Evolutionary conservation across 768 basidiomycete genomes (phyloP), one percentile per base, ranked within the genome.

Genomic region (Mycena indigotica): DNA sequence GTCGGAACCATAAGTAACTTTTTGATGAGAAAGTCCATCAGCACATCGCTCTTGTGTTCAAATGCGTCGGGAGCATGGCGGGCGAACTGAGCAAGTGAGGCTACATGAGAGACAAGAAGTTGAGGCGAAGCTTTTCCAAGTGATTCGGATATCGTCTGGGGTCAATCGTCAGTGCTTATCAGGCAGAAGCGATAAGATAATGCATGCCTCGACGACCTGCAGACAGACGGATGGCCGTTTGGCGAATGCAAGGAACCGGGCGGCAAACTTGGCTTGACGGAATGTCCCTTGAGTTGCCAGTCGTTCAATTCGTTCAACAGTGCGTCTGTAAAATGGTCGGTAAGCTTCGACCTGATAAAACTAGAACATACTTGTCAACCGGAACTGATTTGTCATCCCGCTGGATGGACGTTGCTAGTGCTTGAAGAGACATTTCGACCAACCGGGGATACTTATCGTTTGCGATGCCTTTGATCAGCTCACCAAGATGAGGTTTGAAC

Each of bases 241-340:
- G 35, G 79, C 78, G 52, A 80, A 81, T 1, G 87, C 83, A 21
- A 96, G 67, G 29, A 91, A 76, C 21, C 94, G 83, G 2, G 91
- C 85, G 1, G 93, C 90, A 69, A 92, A 95, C 70, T 98, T 98
- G 19, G 93, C 89, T 60, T 88, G 84, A 21, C 83, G 80, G 24
- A 77, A 74, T 52, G 88, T 82, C 3, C 82, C 78, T 24, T 83
- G 83, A 28, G 86, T 65, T 0, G 82, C 88, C 62, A 84, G 81
- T 39, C 82, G 81, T 51, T 73, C 73, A 13, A 90, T 76, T 16
- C 86, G 79, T 25, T 94, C 90, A 12, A 84, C 71, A 1, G 85
- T 85, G 30, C 86, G 82, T 67, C 91, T 93, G 57, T 12, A 61
- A 44, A 53, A 26, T 15, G 8, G 45, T 25, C n/a, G 30, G 44